Evolutionary conservation across 2,329 filamentous ascomycete species (phyloP).

Genomic region (Pyrenophora teres): DNA sequence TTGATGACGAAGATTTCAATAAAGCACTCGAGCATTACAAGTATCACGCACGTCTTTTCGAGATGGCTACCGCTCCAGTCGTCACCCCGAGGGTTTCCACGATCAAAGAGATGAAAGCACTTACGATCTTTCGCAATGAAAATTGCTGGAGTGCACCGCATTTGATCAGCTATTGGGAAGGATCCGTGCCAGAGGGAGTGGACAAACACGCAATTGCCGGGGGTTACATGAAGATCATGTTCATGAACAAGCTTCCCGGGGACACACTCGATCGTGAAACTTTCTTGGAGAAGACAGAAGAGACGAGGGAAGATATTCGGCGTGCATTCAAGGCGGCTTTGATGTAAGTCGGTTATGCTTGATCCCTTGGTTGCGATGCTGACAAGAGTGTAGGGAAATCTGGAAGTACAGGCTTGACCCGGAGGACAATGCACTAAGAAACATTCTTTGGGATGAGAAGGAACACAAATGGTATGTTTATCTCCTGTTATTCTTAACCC

Average conservation of each 20-base stretch:
- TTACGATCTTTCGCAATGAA: too few relatives aligned
- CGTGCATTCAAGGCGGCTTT: constrained; percentile 14
- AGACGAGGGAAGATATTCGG: constrained; percentile 10
- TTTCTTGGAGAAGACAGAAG: neutral
- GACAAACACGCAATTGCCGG: constrained; percentile 8
- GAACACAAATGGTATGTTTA: neutral
- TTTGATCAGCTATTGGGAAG: too few relatives aligned
- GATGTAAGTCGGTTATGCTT: constrained; percentile 3
- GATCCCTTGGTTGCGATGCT: neutral
- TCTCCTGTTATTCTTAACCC: too few relatives aligned
- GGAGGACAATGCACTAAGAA: neutral
- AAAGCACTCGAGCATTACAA: too few relatives aligned
- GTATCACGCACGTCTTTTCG: too few relatives aligned
- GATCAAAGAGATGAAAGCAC: too few relatives aligned
- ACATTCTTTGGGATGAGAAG: neutral
- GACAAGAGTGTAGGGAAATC: neutral
- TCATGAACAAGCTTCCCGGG: constrained; percentile 19
- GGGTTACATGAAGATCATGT: constrained; percentile 10
- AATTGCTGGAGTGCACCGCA: too few relatives aligned
- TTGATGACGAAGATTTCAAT: too few relatives aligned
- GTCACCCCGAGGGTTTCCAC: too few relatives aligned
- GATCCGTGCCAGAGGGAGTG: neutral
- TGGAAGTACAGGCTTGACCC: neutral
- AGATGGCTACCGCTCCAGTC: too few relatives aligned
- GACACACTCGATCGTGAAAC: neutral